These are phyloP conservation scores for Myxozyma mucilagina DNA, from an alignment of 805 yeast genomes.

Conservation along the genomic window DNA sequence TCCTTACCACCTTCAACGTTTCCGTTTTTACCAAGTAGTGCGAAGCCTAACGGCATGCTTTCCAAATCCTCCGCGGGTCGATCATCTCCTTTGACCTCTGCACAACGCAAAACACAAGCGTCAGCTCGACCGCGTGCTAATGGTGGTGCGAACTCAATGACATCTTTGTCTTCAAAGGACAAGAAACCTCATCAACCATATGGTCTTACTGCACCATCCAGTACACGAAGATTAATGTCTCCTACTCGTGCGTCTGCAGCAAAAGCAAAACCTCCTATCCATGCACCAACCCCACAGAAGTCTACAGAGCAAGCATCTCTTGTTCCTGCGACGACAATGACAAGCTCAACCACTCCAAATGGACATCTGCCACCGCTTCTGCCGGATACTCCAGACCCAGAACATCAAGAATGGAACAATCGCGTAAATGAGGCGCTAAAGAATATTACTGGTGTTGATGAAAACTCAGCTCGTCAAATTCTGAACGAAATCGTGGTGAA, in stretches of 20 bases:
- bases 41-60: slow-evolving; percentile 5
- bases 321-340: slow-evolving; percentile 2
- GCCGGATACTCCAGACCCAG: slow-evolving; percentile 30
- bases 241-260: slow-evolving; percentile 16
- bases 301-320: slow-evolving; percentile 4
- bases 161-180: neutral
- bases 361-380: slow-evolving; percentile 11
- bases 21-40: slow-evolving; percentile 13
- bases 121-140: neutral
- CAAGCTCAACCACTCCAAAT: neutral
- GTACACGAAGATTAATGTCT: slow-evolving; percentile 9
- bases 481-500: slow-evolving; percentile 82
- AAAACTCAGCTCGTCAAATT: slow-evolving; percentile 74
- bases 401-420: slow-evolving; percentile 27
- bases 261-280: slow-evolving; percentile 5
- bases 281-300: slow-evolving; percentile 6
- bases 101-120: slow-evolving; percentile 1
- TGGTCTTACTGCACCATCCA: slow-evolving; percentile 4
- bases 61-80: slow-evolving; percentile 1
- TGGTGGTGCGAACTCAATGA: slow-evolving; percentile 9
- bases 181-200: slow-evolving; percentile 9
- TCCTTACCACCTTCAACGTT: slow-evolving; percentile 31
- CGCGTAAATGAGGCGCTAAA: slow-evolving; percentile 38
- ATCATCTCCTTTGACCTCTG: slow-evolving; percentile 13
- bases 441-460: slow-evolving; percentile 67